Evolutionary conservation across 2,329 filamentous ascomycete genomes (phyloP).

Genomic region (Aspergillus sp.): DNA sequence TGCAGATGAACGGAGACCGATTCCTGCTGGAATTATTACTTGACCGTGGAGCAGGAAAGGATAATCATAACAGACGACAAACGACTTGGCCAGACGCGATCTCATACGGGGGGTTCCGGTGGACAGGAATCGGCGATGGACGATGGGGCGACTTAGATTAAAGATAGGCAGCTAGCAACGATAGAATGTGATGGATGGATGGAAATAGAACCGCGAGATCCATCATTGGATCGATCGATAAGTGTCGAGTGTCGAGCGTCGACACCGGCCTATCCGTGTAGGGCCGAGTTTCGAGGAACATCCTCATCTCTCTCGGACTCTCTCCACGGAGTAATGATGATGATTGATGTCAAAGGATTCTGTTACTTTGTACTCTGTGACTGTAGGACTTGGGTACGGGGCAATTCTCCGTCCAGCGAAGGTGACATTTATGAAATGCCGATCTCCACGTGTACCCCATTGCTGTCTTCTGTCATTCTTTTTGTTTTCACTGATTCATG

Average conservation of each 20-base stretch:
- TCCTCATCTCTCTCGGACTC: background rate
- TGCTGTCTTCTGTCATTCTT: background rate
- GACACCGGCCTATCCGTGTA: background rate
- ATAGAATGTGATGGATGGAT: background rate
- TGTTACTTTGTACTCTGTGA: too few species aligned
- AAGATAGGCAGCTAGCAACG: conserved; percentile 5
- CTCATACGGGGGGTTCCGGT: conserved; percentile 12
- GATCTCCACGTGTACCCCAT: background rate
- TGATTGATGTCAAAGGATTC: background rate
- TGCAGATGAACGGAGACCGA: background rate
- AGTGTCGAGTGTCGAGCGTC: background rate
- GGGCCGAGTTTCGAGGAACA: background rate
- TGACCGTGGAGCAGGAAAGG: background rate
- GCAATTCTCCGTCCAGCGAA: background rate
- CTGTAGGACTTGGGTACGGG: too few species aligned
- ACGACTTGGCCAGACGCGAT: conserved; percentile 8
- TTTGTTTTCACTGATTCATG: too few species aligned
- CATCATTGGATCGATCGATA: background rate
- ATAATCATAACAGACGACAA: background rate
- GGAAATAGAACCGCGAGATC: conserved; percentile 1
- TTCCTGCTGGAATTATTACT: background rate
- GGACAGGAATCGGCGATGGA: conserved; percentile 13
- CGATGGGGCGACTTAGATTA: conserved; percentile 3
- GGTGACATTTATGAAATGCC: background rate
- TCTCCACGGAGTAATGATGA: background rate